Percentiles rank a stretch among this genome's conserved stretches.
Conservation (phyloP, 2,329 filamentous ascomycete genomes). For the Colletotrichum nymphaeae region DNA sequence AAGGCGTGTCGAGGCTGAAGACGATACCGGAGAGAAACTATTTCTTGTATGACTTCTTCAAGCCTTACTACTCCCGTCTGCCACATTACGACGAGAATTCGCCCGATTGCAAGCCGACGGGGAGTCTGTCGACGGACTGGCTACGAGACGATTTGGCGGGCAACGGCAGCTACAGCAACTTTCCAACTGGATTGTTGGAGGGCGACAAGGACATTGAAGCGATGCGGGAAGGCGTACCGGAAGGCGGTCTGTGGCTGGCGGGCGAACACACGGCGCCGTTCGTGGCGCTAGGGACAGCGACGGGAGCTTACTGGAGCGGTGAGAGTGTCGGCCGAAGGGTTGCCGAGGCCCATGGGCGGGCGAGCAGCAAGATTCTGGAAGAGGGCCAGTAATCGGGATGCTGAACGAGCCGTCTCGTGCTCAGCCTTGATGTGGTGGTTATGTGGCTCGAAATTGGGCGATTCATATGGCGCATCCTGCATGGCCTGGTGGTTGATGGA, state of each 20-base stretch:
- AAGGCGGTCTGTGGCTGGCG: conserved; percentile 82
- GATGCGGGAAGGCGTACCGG: conserved; percentile 72
- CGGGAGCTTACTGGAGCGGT: conserved; percentile 92
- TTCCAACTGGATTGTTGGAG: conserved; percentile 78
- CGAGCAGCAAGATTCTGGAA: conserved; percentile 7
- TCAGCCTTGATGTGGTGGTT: background rate
- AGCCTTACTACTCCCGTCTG: conserved; percentile 81
- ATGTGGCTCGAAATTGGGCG: too few species aligned
- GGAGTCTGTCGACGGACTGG: conserved; percentile 80
- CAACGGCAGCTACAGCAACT: conserved; percentile 86
- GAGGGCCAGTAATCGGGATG: background rate
- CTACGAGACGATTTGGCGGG: conserved; percentile 82
- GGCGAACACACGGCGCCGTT: conserved; percentile 94
- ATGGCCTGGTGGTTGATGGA: background rate
- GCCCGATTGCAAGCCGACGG: conserved; percentile 70
- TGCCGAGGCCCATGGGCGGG: conserved; percentile 60
- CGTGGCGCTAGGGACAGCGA: conserved; percentile 87
- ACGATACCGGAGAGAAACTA: conserved; percentile 60
- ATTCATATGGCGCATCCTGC: too few species aligned
- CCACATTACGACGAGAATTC: conserved; percentile 70
- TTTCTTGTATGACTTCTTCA: conserved; percentile 74
- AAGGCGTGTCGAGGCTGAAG: conserved; percentile 52
- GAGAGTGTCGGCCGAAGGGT: conserved; percentile 80
- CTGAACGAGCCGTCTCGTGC: background rate
- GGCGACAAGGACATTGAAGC: conserved; percentile 78